Conservation (phyloP, 2,329 filamentous ascomycete genomes). For the Phaeophleospora eucalypticola region DNA sequence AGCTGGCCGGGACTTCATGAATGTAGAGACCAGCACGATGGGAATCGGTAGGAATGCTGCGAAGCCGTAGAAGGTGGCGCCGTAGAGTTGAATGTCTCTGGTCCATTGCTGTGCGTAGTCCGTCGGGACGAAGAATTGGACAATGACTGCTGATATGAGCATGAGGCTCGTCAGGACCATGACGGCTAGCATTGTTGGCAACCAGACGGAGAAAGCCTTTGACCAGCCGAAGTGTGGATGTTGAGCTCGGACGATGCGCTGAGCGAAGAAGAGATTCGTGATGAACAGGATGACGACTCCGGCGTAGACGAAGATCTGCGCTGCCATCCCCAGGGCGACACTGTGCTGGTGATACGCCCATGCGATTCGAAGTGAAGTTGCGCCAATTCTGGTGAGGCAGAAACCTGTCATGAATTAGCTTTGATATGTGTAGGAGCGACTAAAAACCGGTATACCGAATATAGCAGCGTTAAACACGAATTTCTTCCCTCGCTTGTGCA, state of each 20-base stretch:
- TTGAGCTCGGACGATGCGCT: conserved; percentile 68
- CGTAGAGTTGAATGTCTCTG: conserved; percentile 62
- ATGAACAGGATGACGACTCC: conserved; percentile 73
- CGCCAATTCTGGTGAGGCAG: conserved; percentile 47
- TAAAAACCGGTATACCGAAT: conserved; percentile 39
- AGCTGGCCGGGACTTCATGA: conserved; percentile 38
- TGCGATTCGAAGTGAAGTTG: conserved; percentile 50
- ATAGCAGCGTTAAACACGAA: conserved; percentile 57
- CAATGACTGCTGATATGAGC: conserved; percentile 61
- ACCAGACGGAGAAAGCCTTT: conserved; percentile 46
- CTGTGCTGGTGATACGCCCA: conserved; percentile 45
- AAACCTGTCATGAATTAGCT: conserved; percentile 40
- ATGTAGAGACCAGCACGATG: conserved; percentile 47
- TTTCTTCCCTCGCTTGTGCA: conserved; percentile 47
- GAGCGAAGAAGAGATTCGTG: conserved; percentile 72
- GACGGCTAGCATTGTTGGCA: conserved; percentile 57
- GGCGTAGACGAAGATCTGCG: conserved; percentile 66
- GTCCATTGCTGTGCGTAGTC: conserved; percentile 46
- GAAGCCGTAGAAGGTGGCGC: conserved; percentile 57
- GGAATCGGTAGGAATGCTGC: conserved; percentile 64
- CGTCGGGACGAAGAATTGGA: conserved; percentile 64
- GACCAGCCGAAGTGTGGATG: conserved; percentile 71
- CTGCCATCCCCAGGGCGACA: conserved; percentile 49
- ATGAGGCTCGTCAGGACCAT: conserved; percentile 60
- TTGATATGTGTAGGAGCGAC: background rate